Evolutionary conservation across 2,329 filamentous ascomycete species (phyloP).

Genomic region (Ophiostoma ips): DNA sequence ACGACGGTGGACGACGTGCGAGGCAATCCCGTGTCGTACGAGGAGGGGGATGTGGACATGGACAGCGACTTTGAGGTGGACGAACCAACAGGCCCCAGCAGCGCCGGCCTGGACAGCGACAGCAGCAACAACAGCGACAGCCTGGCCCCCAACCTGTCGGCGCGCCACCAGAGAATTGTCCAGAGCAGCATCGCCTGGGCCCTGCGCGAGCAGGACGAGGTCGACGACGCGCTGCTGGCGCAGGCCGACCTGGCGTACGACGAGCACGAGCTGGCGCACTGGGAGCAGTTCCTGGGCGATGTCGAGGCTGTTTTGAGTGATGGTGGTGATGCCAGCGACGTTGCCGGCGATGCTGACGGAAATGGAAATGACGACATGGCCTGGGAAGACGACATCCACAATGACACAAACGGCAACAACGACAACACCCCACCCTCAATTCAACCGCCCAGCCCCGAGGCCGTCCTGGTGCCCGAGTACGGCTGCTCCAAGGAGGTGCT

Average conservation of each 20-base stretch:
- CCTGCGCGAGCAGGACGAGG: conserved; percentile 13
- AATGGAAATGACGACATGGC: neutral
- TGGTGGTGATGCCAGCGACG: neutral
- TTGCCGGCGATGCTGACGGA: neutral
- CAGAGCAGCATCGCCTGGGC: conserved; percentile 11
- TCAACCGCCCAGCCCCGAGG: conserved; percentile 1
- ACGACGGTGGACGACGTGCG: conserved; percentile 19
- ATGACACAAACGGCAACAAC: neutral
- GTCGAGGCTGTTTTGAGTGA: neutral
- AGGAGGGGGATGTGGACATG: conserved; percentile 21
- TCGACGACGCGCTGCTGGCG: conserved; percentile 7
- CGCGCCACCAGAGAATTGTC: conserved; percentile 7
- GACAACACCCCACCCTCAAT: neutral
- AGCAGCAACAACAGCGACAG: neutral
- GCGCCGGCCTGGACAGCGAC: too few relatives aligned
- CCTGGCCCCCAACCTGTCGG: neutral
- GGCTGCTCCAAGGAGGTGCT: conserved; percentile 8
- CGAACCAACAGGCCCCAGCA: neutral
- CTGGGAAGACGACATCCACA: neutral
- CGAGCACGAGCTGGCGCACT: conserved; percentile 8
- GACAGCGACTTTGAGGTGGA: neutral
- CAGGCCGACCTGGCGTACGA: conserved; percentile 10
- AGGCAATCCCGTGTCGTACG: neutral
- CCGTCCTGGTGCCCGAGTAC: conserved; percentile 4
- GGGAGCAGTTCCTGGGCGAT: conserved; percentile 8